These are phyloP conservation scores for Ceriops tagal DNA, from an alignment of 345 rosid species.

Conservation along the genomic window DNA sequence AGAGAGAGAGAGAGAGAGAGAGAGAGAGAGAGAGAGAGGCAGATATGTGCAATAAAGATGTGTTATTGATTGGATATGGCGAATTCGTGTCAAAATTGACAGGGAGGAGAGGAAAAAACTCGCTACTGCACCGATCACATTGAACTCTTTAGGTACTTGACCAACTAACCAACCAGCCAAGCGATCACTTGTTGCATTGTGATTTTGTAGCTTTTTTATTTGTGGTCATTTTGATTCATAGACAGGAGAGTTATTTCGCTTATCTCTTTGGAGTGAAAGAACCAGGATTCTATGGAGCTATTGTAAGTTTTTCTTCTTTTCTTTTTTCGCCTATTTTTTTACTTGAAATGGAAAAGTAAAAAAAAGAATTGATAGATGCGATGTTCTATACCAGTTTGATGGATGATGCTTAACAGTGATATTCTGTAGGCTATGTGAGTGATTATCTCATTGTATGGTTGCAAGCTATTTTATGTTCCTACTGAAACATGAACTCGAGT, in stretches of 20 bases:
- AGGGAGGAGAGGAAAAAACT: constrained; percentile 86
- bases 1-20: too few relatives aligned
- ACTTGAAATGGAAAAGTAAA: neutral
- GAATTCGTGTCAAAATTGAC: neutral
- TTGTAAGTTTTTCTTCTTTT: constrained; percentile 51
- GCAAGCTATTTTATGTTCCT: too few relatives aligned
- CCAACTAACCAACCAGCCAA: neutral
- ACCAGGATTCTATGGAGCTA: constrained; percentile 82
- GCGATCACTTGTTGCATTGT: neutral
- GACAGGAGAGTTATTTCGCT: constrained; percentile 92
- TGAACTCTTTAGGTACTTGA: constrained; percentile 75
- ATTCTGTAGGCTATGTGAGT: too few relatives aligned
- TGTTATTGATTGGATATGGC: too few relatives aligned
- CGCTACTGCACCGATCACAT: constrained; percentile 89
- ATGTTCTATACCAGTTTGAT: too few relatives aligned
- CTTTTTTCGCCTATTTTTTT: neutral
- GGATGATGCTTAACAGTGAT: too few relatives aligned
- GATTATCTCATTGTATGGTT: too few relatives aligned
- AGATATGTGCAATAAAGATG: too few relatives aligned
- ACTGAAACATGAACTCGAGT: too few relatives aligned
- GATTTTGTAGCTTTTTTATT: neutral
- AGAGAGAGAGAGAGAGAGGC: too few relatives aligned
- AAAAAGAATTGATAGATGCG: too few relatives aligned
- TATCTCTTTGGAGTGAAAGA: constrained; percentile 88
- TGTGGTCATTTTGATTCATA: constrained; percentile 24